A percentile compares a stretch with the other conserved stretches of the same genome.
Evolutionary conservation across 306 rosid species (phyloP).

Genomic region (Echinosophora koreensis): DNA sequence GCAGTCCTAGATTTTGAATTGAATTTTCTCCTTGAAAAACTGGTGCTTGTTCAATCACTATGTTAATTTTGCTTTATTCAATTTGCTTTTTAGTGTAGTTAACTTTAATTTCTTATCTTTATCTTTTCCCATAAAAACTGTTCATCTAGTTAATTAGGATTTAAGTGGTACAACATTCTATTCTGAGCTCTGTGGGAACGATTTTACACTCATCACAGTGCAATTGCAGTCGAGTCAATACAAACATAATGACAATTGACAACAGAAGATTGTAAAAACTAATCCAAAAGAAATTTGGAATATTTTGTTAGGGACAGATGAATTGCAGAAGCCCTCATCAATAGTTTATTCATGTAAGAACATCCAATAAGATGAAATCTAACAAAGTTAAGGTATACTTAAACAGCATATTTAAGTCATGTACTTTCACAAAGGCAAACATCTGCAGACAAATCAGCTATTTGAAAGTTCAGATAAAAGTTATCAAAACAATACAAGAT

Average conservation of each 20-base stretch:
- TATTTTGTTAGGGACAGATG: conserved; percentile 17
- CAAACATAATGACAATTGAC: not conserved
- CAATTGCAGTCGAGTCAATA: too few species aligned
- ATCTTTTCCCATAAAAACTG: too few species aligned
- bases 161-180: too few species aligned
- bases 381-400: conserved; percentile 18
- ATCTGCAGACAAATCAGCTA: conserved; percentile 16
- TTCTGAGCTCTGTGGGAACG: too few species aligned
- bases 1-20: too few species aligned
- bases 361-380: conserved; percentile 28
- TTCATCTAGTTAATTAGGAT: too few species aligned
- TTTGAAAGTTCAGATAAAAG: conserved; percentile 24
- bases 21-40: too few species aligned
- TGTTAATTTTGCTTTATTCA: too few species aligned
- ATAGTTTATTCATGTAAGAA: conserved; percentile 25
- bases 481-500: not conserved
- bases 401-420: conserved; percentile 15
- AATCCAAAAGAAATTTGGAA: conserved; percentile 23
- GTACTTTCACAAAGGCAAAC: conserved; percentile 17
- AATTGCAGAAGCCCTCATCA: conserved; percentile 15
- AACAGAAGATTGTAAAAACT: conserved; percentile 16
- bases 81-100: too few species aligned
- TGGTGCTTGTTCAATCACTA: too few species aligned
- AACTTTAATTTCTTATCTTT: too few species aligned
- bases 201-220: too few species aligned